Base-by-base conservation (phyloP, 768 basidiomycete genomes). In the Trametes coccinea region DNA sequence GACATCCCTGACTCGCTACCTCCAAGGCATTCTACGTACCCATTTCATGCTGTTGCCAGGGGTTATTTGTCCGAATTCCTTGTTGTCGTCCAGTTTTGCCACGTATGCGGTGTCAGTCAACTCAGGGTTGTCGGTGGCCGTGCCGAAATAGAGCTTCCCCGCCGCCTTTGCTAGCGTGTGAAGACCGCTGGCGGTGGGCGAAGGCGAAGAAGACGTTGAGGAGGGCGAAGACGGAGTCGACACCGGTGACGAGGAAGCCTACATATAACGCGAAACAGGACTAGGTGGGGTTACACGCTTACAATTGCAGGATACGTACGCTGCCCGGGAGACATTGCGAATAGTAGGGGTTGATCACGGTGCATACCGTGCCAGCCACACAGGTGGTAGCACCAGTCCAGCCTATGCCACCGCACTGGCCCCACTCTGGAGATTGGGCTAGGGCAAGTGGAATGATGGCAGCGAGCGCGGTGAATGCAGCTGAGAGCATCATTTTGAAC, bases 101-200 rank as follows among this genome's bases (percentile, higher is more conserved):
- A 71, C 69, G 64, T 80, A 81, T 2, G 76, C 59, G 0, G 67
- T 59, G 59, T 83, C 76, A 10, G 66, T 71, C 41, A 83, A 69
- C 69, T 82, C 80, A 1, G 73, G 70, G 69, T 79, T 81, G 68
- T 80, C 80, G 2, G 80, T 81, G 31, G 81, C 80, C 31, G 77
- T 71, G 31, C 81, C 80, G 53, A 81, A 81, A 72, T 82, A 83
- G 8, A 74, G 61, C 69, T 80, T 81, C 2, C 77, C 76, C 4
- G 76, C 72, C 5, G 74, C 69, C 65, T 70, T 74, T 2, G 80
- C 79, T 4, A 74, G 72, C 7, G 64, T 66, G 68, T 81, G 73
- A 8, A 80, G 64, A n/a, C 66, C 66, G 4, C 56, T 58, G 3
- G 49, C 53, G 14, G 60, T 53, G 6, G 59, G 45, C 62, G 61